A percentile compares a stretch with the other conserved stretches of the same genome.
Evolutionary conservation across 208 protist genomes (phyloP).

Genomic region (Tritrichomonas musculus): DNA sequence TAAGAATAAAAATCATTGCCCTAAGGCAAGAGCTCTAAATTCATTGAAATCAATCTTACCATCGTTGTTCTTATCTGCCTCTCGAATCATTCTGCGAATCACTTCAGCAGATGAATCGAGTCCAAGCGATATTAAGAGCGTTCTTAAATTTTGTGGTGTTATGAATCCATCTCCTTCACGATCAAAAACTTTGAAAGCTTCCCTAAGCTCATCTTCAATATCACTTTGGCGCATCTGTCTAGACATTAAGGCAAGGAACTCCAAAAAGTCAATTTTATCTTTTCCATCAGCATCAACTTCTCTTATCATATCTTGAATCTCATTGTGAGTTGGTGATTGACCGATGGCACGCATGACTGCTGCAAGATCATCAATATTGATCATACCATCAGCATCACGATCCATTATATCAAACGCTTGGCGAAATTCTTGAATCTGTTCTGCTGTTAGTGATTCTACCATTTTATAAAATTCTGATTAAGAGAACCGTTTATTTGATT

Average conservation of each 20-base stretch:
- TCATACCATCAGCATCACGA: constrained; percentile 14
- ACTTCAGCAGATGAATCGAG: constrained; percentile 16
- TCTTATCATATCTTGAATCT: constrained; percentile 37
- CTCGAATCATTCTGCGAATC: constrained; percentile 26
- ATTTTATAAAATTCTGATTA: not conserved
- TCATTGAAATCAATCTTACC: constrained; percentile 33
- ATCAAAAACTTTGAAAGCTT: constrained; percentile 34
- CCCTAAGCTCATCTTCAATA: constrained; percentile 37
- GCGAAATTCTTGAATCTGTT: constrained; percentile 67
- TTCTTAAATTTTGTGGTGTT: not conserved
- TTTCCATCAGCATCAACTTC: constrained; percentile 40
- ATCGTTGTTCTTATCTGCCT: constrained; percentile 24
- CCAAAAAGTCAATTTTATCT: constrained; percentile 87
- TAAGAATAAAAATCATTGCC: not conserved
- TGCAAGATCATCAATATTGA: constrained; percentile 32
- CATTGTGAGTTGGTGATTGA: constrained; percentile 27
- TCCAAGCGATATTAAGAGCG: not conserved
- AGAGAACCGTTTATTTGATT: too few species aligned
- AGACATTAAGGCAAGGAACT: constrained; percentile 64
- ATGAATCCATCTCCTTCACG: constrained; percentile 22
- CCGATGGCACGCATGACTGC: constrained; percentile 24
- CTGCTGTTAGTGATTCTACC: constrained; percentile 43
- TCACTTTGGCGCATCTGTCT: constrained; percentile 60
- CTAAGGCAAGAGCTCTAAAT: constrained; percentile 10
- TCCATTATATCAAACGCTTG: constrained; percentile 39